Base-by-base conservation (phyloP, 108 stramenopile genomes). In the Chaetoceros tenuissimus region DNA sequence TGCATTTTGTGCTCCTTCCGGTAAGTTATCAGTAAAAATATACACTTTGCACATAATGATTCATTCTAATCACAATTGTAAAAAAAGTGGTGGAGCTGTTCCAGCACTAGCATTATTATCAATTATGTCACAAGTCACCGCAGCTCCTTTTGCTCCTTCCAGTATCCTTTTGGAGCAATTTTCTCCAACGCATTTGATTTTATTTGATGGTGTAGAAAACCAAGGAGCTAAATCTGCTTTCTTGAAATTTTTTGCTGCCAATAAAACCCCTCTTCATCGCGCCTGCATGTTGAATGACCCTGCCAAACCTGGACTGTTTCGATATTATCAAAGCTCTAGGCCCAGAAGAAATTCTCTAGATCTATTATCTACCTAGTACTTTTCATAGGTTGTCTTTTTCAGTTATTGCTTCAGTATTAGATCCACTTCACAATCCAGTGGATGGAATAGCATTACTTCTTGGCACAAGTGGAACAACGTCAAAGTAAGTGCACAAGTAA, bases 201-300 rank as follows among this genome's bases (percentile, higher is more conserved):
- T 57, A 3, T 57, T 57, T 45, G 55, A 57, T 3, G 55, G 55
- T 45, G 55, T 57, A 24, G 43, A 57, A 7, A 44, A 40, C n/a
- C 55, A 31, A 13, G 55, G 55, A 45, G 43, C 44, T 44, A 24
- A 57, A 0, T 31, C 31, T 23, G 55, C 55, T 7, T 57, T 57
- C 24, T 22, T 44, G 24, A 3, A 57, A 45, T 57, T 44, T 24
- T 40, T 40, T 19, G 19, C 40, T 18, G 43, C 31, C n/a, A 40
- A 40, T 3, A 44, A 57, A 40, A 40, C 23, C 3, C 40, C 40
- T 31, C 31, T 57, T 45, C 55, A 57, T 40, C 19, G 52, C 25
- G 52, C 52, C 19, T n/a, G 27, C 3, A 27, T 53, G 3, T 26
- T 19, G 3, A 24, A 19, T 23, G 43, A 3, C 19, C 2, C 20